Percentiles rank a stretch among this genome's conserved stretches.
Evolutionary conservation across 2,329 filamentous ascomycete species (phyloP).

Genomic region (Fusarium sp.): DNA sequence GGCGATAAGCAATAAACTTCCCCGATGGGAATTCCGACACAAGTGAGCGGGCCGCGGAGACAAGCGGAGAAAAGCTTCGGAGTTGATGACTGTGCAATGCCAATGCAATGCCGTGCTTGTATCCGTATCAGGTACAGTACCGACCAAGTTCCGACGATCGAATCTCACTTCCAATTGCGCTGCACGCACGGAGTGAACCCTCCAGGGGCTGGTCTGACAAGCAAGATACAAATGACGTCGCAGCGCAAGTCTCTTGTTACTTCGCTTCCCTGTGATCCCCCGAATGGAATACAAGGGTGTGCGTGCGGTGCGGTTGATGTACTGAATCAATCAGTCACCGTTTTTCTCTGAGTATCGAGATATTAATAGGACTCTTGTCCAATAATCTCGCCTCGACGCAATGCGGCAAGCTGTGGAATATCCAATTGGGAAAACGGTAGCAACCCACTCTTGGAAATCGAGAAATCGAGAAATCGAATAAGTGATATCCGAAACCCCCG

Average conservation of each 20-base stretch:
- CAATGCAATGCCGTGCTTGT: conserved; percentile 35
- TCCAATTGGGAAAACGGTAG: conserved; percentile 27
- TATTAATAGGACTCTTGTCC: conserved; percentile 35
- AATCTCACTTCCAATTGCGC: conserved; percentile 20
- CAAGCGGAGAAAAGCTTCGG: conserved; percentile 44
- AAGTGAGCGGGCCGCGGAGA: conserved; percentile 29
- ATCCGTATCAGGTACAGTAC: conserved; percentile 26
- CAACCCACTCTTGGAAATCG: conserved; percentile 21
- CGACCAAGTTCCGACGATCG: conserved; percentile 25
- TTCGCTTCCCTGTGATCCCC: conserved; percentile 28
- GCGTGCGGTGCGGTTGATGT: neutral
- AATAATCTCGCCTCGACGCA: conserved; percentile 14
- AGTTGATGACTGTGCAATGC: conserved; percentile 24
- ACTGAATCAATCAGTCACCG: conserved; percentile 28
- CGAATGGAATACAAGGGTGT: conserved; percentile 17
- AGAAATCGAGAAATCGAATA: conserved; percentile 39
- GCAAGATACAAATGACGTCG: conserved; percentile 38
- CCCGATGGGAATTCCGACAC: conserved; percentile 38
- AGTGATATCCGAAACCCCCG: conserved; percentile 35
- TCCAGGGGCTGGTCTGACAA: conserved; percentile 38
- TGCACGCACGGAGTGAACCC: conserved; percentile 29
- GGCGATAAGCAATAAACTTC: conserved; percentile 24
- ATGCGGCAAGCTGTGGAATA: conserved; percentile 19
- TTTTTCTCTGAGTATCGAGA: conserved; percentile 10
- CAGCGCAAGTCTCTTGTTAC: conserved; percentile 23